Conservation (phyloP, 441 rosid genomes). For the Eutrema salsugineum region DNA sequence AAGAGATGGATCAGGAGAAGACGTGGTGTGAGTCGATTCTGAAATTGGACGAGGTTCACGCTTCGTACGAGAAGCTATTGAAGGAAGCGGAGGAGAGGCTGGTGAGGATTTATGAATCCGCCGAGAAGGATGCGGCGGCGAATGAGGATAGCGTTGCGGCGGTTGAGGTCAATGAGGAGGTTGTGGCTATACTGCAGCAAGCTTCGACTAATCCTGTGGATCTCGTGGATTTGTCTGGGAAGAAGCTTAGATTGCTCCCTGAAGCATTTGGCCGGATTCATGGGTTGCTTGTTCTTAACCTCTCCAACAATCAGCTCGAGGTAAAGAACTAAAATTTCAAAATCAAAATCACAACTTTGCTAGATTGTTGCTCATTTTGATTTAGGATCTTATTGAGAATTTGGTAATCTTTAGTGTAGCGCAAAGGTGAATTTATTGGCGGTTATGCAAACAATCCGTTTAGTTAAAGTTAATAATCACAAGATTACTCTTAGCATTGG, state of each 20-base stretch:
- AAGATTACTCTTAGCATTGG: neutral
- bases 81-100: slow-evolving; percentile 18
- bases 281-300: slow-evolving; percentile 57
- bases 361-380: neutral
- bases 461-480: neutral
- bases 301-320: slow-evolving; percentile 75
- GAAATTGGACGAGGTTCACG: slow-evolving; percentile 77
- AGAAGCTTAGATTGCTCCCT: slow-evolving; percentile 59
- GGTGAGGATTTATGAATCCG: neutral
- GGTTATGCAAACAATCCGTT: neutral
- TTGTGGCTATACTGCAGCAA: slow-evolving; percentile 51
- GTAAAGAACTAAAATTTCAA: slow-evolving; percentile 24
- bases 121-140: neutral
- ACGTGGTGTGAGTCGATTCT: slow-evolving; percentile 42
- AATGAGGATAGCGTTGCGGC: neutral
- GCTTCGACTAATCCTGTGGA: slow-evolving; percentile 51
- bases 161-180: slow-evolving; percentile 56
- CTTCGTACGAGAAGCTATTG: slow-evolving; percentile 61
- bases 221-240: slow-evolving; percentile 59
- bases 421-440: neutral
- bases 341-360: neutral
- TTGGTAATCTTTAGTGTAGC: neutral
- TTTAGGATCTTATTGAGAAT: neutral
- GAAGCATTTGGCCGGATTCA: slow-evolving; percentile 77
- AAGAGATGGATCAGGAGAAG: slow-evolving; percentile 58